phyloP scores from a whole-genome alignment of 108 stramenopile species.

The Skeletonema grethae region DNA sequence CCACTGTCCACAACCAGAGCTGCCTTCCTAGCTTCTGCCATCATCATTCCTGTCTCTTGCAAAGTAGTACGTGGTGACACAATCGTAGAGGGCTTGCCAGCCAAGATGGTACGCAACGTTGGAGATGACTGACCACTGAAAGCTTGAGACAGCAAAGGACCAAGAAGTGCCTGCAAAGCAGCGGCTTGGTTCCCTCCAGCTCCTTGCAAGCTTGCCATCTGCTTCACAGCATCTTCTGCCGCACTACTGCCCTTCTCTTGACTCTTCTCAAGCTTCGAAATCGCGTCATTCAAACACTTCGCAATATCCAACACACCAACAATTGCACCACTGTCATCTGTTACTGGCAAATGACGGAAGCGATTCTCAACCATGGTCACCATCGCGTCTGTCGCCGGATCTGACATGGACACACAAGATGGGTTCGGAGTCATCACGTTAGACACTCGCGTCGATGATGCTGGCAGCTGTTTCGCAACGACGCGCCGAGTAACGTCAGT shows the following conservation, averaged over 20 bases:
- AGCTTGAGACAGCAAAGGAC: constrained; percentile 71
- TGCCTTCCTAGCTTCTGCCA: constrained; percentile 89
- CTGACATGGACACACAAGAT: constrained; percentile 76
- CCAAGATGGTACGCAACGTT: constrained; percentile 72
- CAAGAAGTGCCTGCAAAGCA: constrained; percentile 67
- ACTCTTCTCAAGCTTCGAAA: constrained; percentile 84
- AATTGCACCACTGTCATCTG: constrained; percentile 79
- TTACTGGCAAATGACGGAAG: constrained; percentile 92
- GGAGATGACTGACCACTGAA: constrained; percentile 73
- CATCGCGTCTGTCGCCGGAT: constrained; percentile 89
- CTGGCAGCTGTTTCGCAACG: constrained; percentile 73
- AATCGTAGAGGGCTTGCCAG: constrained; percentile 70
- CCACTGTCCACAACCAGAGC: constrained; percentile 81
- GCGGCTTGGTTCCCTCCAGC: constrained; percentile 67
- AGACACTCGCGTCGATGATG: constrained; percentile 57
- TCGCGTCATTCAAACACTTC: constrained; percentile 94
- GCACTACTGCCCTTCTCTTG: constrained; percentile 55
- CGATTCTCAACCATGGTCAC: constrained; percentile 92
- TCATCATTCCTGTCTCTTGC: constrained; percentile 73
- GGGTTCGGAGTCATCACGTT: constrained; percentile 89
- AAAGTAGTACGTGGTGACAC: constrained; percentile 70
- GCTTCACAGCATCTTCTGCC: constrained; percentile 68
- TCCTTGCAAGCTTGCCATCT: constrained; percentile 59
- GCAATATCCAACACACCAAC: constrained; percentile 94
- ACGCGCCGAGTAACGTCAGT: constrained; percentile 78